Base-by-base conservation (phyloP, 1,284 basidiomycete species). In the Ganoderma sp. region DNA sequence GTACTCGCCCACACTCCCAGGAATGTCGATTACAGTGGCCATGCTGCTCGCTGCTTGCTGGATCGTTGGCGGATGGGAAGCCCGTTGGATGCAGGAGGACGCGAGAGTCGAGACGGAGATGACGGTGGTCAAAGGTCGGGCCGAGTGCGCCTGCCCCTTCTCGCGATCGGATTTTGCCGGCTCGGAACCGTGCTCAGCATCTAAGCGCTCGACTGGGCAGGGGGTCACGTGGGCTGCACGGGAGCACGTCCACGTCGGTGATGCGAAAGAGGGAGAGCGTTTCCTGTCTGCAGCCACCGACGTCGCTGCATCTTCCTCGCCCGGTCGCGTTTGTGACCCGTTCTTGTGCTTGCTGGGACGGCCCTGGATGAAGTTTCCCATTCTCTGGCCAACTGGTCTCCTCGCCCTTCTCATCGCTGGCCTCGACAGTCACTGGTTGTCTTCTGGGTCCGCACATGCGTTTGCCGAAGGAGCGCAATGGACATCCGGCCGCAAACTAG, bases 361-460 rank as follows among this genome's bases (percentile, higher is more conserved):
- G 64, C 52, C 68, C 66, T 81, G 74, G 75, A 93, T 93, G 91
- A 86, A 84, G 84, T 90, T 87, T 89, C 82, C 84, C 75, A 80
- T 80, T 67, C 82, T 84, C 77, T 90, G 88, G 87, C 88, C 85
- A 63, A 82, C 84, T 78, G 82, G 84, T 71, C 79, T 90, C 63
- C 76, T 90, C 54, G 80, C 81, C 54, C 75, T 84, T 64, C 74
- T 90, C 54, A 68, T 87, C 59, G 75, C 84, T 52, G 79, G 80
- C 65, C 76, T 89, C 67, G 84, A 87, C 67, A 77, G 77, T 58
- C 79, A 83, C 52, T 77, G 79, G 69, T 84, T 81, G 77, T 78
- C 81, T 66, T 77, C 73, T 67, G 74, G 75, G 42, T 81, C 78
- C 34, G 78, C 79, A 66, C 68, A 71, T 58, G 74, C 63, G 34